Evolutionary conservation across 805 yeast species (phyloP).

Genomic region (Yarrowia keelungensis): DNA sequence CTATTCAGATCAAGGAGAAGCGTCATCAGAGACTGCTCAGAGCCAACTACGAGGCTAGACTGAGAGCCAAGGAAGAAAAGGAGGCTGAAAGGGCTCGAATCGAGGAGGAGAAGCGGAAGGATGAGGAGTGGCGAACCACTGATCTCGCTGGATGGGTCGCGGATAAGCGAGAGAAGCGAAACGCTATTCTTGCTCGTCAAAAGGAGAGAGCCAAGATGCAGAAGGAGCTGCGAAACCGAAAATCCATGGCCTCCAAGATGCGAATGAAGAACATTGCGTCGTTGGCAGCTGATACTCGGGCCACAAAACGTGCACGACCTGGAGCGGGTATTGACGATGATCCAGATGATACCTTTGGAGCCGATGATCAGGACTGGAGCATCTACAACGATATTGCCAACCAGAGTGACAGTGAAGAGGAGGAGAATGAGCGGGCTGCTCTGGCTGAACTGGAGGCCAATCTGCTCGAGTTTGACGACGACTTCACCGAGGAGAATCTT

Average conservation of each 20-base stretch:
- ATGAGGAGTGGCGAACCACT: slow-evolving; percentile 75
- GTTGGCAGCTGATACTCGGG: slow-evolving; percentile 69
- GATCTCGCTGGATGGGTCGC: slow-evolving; percentile 83
- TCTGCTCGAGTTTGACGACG: slow-evolving; percentile 81
- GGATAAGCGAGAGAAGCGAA: slow-evolving; percentile 67
- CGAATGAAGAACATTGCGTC: slow-evolving; percentile 91
- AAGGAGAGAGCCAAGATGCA: slow-evolving; percentile 73
- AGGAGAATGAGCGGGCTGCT: slow-evolving; percentile 65
- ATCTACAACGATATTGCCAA: slow-evolving; percentile 83
- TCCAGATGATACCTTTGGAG: slow-evolving; percentile 93
- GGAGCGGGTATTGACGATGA: slow-evolving; percentile 57
- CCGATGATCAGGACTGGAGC: slow-evolving; percentile 95
- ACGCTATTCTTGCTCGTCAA: slow-evolving; percentile 62
- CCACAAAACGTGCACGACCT: slow-evolving; percentile 44
- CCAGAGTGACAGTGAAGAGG: slow-evolving; percentile 77
- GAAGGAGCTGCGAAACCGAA: slow-evolving; percentile 83
- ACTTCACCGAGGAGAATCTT: slow-evolving; percentile 78
- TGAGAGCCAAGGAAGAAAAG: slow-evolving; percentile 80
- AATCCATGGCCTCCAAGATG: slow-evolving; percentile 88
- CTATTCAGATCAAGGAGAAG: slow-evolving; percentile 85
- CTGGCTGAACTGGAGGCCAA: slow-evolving; percentile 67
- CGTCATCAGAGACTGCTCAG: slow-evolving; percentile 81
- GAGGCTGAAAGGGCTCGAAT: slow-evolving; percentile 64
- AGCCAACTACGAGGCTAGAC: slow-evolving; percentile 88
- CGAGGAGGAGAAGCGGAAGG: slow-evolving; percentile 68